Conservation (phyloP, 345 rosid genomes). For the Brassica nigra region DNA sequence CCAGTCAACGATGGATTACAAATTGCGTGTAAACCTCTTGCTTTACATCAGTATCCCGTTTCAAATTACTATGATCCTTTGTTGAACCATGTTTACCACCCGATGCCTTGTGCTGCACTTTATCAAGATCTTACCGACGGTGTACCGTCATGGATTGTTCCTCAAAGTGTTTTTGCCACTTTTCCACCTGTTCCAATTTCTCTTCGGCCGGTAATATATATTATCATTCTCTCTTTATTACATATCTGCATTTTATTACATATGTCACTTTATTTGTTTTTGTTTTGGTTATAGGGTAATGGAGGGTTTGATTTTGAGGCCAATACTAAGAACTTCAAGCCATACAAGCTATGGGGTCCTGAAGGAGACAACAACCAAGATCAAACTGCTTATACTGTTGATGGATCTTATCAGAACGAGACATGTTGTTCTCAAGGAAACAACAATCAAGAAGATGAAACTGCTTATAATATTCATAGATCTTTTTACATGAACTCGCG, state of each 20-base stretch:
- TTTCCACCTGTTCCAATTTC: not conserved
- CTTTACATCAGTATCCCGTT: not conserved
- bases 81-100: not conserved
- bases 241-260: not conserved
- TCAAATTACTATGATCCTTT: not conserved
- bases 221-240: not conserved
- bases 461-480: slow-evolving; percentile 49
- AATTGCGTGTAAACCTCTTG: not conserved
- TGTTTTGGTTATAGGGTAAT: slow-evolving; percentile 28
- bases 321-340: slow-evolving; percentile 47
- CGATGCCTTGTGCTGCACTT: not conserved
- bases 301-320: slow-evolving; percentile 53
- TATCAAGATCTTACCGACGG: slow-evolving; percentile 6
- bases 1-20: slow-evolving; percentile 20
- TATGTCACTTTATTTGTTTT: not conserved
- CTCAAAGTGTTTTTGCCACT: slow-evolving; percentile 15
- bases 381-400: slow-evolving; percentile 43
- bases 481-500: slow-evolving; percentile 53
- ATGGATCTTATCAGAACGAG: slow-evolving; percentile 40
- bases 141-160: not conserved
- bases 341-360: slow-evolving; percentile 55
- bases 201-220: not conserved
- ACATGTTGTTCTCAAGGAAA: not conserved
- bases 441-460: not conserved
- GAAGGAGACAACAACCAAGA: slow-evolving; percentile 33